Conservation (phyloP, 257 asterid genomes). For the Craterostigma plantagineum region DNA sequence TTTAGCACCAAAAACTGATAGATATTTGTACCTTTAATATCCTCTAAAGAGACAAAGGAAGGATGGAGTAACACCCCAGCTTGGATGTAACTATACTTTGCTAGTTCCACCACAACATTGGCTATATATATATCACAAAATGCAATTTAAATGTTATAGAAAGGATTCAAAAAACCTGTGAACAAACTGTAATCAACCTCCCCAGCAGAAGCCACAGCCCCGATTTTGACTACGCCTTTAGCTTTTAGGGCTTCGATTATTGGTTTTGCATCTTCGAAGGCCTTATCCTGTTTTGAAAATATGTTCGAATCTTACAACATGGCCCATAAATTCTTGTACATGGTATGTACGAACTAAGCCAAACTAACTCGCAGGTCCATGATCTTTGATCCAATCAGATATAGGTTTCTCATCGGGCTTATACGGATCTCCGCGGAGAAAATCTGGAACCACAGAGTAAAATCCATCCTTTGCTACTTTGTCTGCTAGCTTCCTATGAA, state of each 20-base stretch:
- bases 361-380: constrained; percentile 34
- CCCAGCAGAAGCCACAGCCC: no score
- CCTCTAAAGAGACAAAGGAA: no score
- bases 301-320: background rate
- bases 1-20: no score
- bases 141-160: no score
- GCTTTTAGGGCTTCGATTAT: constrained; percentile 35
- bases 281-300: constrained; percentile 31
- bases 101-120: no score
- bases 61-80: no score
- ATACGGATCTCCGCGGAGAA: constrained; percentile 33
- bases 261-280: constrained; percentile 37
- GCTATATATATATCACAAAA: no score
- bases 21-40: no score
- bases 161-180: no score
- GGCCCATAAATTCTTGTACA: background rate
- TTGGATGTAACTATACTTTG: no score
- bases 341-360: background rate
- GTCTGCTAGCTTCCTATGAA: constrained; percentile 45
- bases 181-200: no score
- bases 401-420: constrained; percentile 14
- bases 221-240: no score
- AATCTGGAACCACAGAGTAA: constrained; percentile 46
- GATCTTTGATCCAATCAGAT: constrained; percentile 29
- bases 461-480: constrained; percentile 48